These are phyloP conservation scores for Quercus lobata DNA, from an alignment of 331 rosid genomes.

Conservation along the genomic window DNA sequence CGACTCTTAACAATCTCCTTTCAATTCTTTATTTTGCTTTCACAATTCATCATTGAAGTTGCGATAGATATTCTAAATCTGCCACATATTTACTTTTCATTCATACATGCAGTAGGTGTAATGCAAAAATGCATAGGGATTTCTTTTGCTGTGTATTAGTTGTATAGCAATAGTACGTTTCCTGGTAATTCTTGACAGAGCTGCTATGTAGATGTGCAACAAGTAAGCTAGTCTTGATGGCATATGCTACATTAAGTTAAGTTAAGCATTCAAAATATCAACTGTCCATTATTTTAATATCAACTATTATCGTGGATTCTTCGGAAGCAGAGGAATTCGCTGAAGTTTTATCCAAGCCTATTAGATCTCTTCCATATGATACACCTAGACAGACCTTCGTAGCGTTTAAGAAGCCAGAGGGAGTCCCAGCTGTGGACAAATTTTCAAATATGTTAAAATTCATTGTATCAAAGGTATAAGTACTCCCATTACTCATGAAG, in stretches of 20 bases:
- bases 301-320: conserved; percentile 54
- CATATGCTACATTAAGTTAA: not conserved
- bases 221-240: not conserved
- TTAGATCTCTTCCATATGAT: conserved; percentile 92
- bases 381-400: conserved; percentile 84
- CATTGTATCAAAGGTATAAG: conserved; percentile 22
- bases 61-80: not conserved
- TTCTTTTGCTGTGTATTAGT: not conserved
- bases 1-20: too few relatives aligned
- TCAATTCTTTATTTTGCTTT: too few relatives aligned
- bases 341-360: conserved; percentile 70
- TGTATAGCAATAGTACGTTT: not conserved
- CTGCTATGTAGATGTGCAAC: not conserved
- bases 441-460: conserved; percentile 77
- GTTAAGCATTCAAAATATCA: not conserved
- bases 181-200: not conserved
- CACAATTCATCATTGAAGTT: too few relatives aligned
- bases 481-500: too few relatives aligned
- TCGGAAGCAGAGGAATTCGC: conserved; percentile 89
- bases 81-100: not conserved
- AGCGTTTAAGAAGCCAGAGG: conserved; percentile 90
- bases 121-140: not conserved
- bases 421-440: conserved; percentile 68
- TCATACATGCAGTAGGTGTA: not conserved
- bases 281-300: too few relatives aligned